Percentiles rank a stretch among this genome's conserved stretches.
These are phyloP conservation scores for Kazachstania psychrophila DNA, from an alignment of 805 yeast species.

Conservation along the genomic window DNA sequence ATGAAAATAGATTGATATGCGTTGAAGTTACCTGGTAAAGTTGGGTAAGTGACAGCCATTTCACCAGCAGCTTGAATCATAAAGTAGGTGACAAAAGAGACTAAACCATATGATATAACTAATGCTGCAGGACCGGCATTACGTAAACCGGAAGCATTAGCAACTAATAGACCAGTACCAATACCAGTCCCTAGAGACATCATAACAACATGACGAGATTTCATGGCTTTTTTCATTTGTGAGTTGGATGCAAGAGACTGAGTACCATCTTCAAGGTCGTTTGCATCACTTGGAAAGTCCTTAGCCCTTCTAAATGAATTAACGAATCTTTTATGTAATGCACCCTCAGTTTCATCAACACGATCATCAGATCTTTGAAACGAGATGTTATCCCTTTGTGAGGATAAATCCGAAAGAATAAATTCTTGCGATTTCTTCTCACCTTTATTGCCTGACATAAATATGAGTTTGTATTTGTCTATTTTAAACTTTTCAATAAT, in stretches of 20 bases:
- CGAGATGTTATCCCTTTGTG: slow-evolving; percentile 2
- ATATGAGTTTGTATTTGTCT: background rate
- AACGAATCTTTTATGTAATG: slow-evolving; percentile 8
- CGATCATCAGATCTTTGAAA: slow-evolving; percentile 1
- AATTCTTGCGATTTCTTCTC: slow-evolving; percentile 7
- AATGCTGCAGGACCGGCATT: slow-evolving; percentile 39
- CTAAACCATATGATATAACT: slow-evolving; percentile 46
- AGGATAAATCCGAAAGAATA: slow-evolving; percentile 1
- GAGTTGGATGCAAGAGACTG: slow-evolving; percentile 8
- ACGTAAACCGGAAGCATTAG: slow-evolving; percentile 41
- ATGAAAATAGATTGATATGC: slow-evolving; percentile 36
- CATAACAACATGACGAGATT: slow-evolving; percentile 49
- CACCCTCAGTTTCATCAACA: background rate
- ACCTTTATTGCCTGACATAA: background rate
- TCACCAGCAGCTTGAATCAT: slow-evolving; percentile 46
- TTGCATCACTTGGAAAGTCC: background rate
- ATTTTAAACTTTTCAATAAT: background rate
- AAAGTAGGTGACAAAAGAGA: slow-evolving; percentile 49
- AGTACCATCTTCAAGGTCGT: slow-evolving; percentile 16
- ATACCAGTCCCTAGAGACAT: slow-evolving; percentile 79
- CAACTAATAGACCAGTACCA: slow-evolving; percentile 63
- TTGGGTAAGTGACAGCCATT: slow-evolving; percentile 34
- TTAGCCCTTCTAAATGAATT: slow-evolving; percentile 22
- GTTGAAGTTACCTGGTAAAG: slow-evolving; percentile 35
- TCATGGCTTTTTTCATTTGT: slow-evolving; percentile 15